These are phyloP conservation scores for Sporothrix phasma DNA, from an alignment of 2,329 filamentous ascomycete species.

Conservation along the genomic window DNA sequence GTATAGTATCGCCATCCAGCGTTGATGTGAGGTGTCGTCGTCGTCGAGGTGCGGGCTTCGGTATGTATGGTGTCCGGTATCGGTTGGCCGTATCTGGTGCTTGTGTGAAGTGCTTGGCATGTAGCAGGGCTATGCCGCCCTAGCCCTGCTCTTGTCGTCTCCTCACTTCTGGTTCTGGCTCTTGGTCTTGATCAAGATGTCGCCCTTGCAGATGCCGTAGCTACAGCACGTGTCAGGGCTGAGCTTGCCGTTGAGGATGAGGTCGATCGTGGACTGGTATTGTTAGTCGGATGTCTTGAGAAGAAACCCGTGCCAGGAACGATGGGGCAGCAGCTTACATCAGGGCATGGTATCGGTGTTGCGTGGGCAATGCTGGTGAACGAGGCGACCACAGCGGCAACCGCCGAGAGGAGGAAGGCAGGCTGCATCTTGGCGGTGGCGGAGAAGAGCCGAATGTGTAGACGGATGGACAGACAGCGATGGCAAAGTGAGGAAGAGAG, in stretches of 20 bases:
- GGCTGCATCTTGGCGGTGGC: slow-evolving; percentile 21
- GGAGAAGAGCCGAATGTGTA: too few relatives aligned
- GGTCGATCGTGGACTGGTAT: slow-evolving; percentile 28
- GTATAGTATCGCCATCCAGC: too few relatives aligned
- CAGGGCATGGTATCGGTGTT: slow-evolving; percentile 31
- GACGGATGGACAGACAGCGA: background rate
- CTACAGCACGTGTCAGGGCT: slow-evolving; percentile 43
- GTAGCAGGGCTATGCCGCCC: background rate
- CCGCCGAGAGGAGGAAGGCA: slow-evolving; percentile 19
- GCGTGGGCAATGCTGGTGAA: slow-evolving; percentile 23
- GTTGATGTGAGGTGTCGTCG: too few relatives aligned
- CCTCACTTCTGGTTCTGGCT: background rate
- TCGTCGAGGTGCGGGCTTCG: too few relatives aligned
- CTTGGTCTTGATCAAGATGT: slow-evolving; percentile 32
- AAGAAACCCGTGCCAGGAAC: background rate
- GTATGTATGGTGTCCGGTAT: background rate
- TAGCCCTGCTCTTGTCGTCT: background rate
- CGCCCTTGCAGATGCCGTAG: slow-evolving; percentile 42
- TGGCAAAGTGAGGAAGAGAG: background rate
- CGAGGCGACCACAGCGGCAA: slow-evolving; percentile 21
- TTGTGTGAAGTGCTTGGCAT: background rate
- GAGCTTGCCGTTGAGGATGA: slow-evolving; percentile 39
- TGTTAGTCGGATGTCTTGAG: background rate
- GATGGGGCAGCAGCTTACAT: too few relatives aligned
- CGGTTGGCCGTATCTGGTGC: background rate